A percentile compares a stretch with the other conserved stretches of the same genome.
Evolutionary conservation across 148 eudicot genomes (phyloP).

Genomic region (Fallopia convolvulus): DNA sequence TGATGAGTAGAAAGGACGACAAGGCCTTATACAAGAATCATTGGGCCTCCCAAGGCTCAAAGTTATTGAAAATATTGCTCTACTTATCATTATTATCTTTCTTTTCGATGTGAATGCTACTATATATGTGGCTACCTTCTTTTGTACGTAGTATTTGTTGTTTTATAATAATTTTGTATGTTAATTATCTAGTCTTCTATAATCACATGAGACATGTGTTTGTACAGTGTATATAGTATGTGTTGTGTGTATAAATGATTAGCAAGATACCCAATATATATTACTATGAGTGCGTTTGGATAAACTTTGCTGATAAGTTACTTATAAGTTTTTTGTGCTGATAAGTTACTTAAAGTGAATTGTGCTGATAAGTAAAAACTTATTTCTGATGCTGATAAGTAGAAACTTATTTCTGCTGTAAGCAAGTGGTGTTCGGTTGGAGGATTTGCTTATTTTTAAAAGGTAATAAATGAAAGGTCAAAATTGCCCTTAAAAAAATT

Average conservation of each 20-base stretch:
- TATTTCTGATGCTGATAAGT: no score
- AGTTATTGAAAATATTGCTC: background rate
- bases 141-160: background rate
- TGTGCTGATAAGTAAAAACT: no score
- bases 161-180: background rate
- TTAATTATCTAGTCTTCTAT: background rate
- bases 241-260: background rate
- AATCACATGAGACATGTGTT: conserved; percentile 9
- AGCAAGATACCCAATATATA: background rate
- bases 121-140: background rate
- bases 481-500: no score
- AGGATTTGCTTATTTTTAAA: no score
- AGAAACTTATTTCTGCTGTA: no score
- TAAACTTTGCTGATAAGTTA: no score
- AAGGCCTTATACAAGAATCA: conserved; percentile 9
- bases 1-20: conserved; percentile 14
- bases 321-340: no score
- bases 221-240: background rate
- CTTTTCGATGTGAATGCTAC: background rate
- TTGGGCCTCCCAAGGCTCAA: conserved; percentile 9
- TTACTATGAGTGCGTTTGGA: no score
- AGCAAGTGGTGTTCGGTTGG: no score
- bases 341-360: no score
- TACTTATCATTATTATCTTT: background rate
- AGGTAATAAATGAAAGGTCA: no score